These are phyloP conservation scores for Metschnikowia lochheadii DNA, from an alignment of 805 yeast species.

Conservation along the genomic window DNA sequence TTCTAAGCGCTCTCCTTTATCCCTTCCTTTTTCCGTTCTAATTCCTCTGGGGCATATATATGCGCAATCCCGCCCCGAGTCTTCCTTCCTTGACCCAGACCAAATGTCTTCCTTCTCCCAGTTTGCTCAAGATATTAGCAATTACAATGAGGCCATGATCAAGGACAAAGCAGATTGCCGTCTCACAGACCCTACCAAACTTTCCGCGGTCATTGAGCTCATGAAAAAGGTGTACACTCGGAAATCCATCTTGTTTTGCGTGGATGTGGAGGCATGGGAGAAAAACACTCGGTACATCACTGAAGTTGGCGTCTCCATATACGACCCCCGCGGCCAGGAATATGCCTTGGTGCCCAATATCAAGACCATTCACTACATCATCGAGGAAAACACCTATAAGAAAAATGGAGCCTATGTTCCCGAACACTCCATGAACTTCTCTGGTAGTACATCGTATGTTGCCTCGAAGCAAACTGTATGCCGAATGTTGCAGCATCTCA, in stretches of 20 bases:
- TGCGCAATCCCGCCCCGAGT: neutral
- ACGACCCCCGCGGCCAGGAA: slow-evolving; percentile 19
- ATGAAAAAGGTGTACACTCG: slow-evolving; percentile 21
- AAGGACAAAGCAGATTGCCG: neutral
- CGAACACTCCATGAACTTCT: slow-evolving; percentile 18
- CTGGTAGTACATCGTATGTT: slow-evolving; percentile 17
- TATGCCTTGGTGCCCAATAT: slow-evolving; percentile 17
- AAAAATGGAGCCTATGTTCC: slow-evolving; percentile 21
- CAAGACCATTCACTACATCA: slow-evolving; percentile 17
- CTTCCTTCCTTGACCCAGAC: neutral
- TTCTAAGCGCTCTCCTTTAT: no score
- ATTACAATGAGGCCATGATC: neutral
- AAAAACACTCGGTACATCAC: slow-evolving; percentile 13
- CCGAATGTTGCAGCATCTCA: slow-evolving; percentile 8
- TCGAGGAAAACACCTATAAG: slow-evolving; percentile 15
- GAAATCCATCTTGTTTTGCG: slow-evolving; percentile 16
- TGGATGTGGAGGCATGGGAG: slow-evolving; percentile 27
- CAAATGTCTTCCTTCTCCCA: neutral
- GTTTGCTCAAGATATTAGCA: neutral
- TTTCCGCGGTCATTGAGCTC: neutral
- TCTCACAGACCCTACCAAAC: neutral
- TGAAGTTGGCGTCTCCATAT: slow-evolving; percentile 25
- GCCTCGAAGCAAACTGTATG: slow-evolving; percentile 7
- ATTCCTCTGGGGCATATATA: neutral
- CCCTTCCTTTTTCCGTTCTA: neutral